These are phyloP conservation scores for Jatropha multifida DNA, from an alignment of 441 rosid genomes.

Conservation along the genomic window DNA sequence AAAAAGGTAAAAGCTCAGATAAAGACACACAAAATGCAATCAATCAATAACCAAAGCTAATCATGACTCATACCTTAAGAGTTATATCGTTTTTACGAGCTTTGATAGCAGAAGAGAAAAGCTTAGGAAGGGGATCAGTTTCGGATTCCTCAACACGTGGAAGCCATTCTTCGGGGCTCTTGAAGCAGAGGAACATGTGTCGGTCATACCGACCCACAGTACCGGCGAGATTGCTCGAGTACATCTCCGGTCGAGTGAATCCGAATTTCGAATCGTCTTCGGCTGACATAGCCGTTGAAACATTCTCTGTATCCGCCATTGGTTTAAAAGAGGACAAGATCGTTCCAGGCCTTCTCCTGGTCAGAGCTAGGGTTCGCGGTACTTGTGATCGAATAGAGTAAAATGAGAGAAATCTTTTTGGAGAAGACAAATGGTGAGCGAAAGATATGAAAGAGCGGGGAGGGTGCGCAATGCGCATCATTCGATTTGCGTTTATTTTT, in stretches of 20 bases:
- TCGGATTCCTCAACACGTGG: conserved; percentile 62
- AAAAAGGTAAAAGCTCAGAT: not conserved
- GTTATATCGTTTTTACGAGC: conserved; percentile 61
- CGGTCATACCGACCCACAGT: conserved; percentile 71
- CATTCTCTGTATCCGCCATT: conserved; percentile 42
- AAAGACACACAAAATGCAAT: not conserved
- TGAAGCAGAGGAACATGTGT: conserved; percentile 73
- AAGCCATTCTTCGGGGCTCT: conserved; percentile 59
- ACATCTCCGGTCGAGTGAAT: conserved; percentile 78
- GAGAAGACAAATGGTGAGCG: not conserved
- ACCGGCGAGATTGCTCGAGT: conserved; percentile 51
- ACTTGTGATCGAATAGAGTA: not conserved
- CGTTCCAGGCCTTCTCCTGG: not conserved
- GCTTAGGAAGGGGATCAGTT: conserved; percentile 60
- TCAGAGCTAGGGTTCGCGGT: not conserved
- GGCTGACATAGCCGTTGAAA: conserved; percentile 17
- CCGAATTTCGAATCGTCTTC: conserved; percentile 59
- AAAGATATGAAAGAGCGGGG: conserved; percentile 17
- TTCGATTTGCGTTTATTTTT: not conserved
- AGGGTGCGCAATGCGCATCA: conserved; percentile 31
- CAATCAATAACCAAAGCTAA: conserved; percentile 12
- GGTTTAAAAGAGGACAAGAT: conserved; percentile 13
- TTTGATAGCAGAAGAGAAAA: conserved; percentile 56
- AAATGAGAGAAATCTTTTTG: not conserved
- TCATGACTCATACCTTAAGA: conserved; percentile 42